Conservation (phyloP, 148 eudicot species). For the Polygonum aviculare region DNA sequence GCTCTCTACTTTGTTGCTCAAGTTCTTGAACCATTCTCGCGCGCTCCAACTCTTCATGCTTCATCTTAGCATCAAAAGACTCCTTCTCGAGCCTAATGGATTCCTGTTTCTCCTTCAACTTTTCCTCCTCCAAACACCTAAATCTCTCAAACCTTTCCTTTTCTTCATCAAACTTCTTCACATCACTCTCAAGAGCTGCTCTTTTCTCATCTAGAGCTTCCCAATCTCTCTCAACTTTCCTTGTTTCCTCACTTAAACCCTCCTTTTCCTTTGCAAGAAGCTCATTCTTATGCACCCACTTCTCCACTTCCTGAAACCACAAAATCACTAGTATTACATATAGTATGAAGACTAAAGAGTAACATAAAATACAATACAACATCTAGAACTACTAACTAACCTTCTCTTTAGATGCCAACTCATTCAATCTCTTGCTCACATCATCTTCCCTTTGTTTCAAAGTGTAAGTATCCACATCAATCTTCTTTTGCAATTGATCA, state of each 20-base stretch:
- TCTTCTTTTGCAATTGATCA: constrained; percentile 46
- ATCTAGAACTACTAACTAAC: constrained; percentile 21
- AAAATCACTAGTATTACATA: neutral
- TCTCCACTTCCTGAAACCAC: constrained; percentile 58
- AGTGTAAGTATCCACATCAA: constrained; percentile 33
- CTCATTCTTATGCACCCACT: constrained; percentile 44
- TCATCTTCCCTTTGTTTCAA: constrained; percentile 51
- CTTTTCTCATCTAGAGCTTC: constrained; percentile 79
- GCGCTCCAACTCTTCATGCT: constrained; percentile 49
- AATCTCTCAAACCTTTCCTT: constrained; percentile 41
- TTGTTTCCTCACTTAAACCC: constrained; percentile 59
- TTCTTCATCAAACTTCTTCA: constrained; percentile 33
- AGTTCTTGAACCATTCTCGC: constrained; percentile 43
- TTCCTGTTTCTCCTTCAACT: constrained; percentile 47
- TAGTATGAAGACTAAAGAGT: neutral
- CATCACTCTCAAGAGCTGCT: constrained; percentile 29
- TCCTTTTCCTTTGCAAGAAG: constrained; percentile 54
- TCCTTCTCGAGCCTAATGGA: constrained; percentile 49
- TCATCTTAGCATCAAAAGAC: constrained; percentile 64
- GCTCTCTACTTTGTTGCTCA: constrained; percentile 46
- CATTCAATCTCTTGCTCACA: constrained; percentile 35
- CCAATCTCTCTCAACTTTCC: constrained; percentile 85
- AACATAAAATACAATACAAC: neutral
- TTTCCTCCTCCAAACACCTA: constrained; percentile 41
- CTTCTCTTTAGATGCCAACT: constrained; percentile 53